Evolutionary conservation across 495 filamentous ascomycete species (phyloP).

Genomic region (Saxophila tyrrhenica): DNA sequence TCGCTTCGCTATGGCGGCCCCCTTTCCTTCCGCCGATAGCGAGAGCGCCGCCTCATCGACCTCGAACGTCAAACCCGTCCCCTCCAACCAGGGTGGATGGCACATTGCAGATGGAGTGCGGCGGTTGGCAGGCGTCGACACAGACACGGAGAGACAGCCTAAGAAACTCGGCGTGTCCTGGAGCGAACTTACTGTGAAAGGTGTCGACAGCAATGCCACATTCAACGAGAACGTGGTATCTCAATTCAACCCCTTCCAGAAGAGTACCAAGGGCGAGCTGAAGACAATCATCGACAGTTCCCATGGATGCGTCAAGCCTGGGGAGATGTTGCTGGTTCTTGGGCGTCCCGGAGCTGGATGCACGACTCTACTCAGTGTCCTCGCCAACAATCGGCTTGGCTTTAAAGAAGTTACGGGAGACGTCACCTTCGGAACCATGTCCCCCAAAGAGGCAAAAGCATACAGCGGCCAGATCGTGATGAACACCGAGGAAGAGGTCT

Average conservation of each 20-base stretch:
- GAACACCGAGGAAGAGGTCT: slow-evolving; percentile 59
- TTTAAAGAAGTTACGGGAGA: slow-evolving; percentile 49
- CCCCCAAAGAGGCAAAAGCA: slow-evolving; percentile 47
- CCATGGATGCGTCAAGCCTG: slow-evolving; percentile 60
- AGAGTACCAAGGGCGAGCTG: slow-evolving; percentile 39
- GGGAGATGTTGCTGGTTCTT: slow-evolving; percentile 53
- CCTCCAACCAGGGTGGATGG: too few species aligned
- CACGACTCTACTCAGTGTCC: slow-evolving; percentile 54
- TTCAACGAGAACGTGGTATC: slow-evolving; percentile 62
- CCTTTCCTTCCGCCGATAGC: too few species aligned
- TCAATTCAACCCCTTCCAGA: slow-evolving; percentile 52
- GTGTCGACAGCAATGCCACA: slow-evolving; percentile 50
- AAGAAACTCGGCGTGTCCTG: slow-evolving; percentile 83
- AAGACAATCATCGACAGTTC: slow-evolving; percentile 63
- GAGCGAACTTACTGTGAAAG: slow-evolving; percentile 67
- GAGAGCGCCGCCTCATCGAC: too few species aligned
- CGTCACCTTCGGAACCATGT: slow-evolving; percentile 52
- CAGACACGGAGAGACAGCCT: too few species aligned
- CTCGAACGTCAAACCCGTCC: too few species aligned
- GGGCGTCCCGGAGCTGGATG: slow-evolving; percentile 57
- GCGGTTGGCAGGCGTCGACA: too few species aligned
- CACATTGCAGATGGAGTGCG: too few species aligned
- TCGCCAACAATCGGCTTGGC: slow-evolving; percentile 36
- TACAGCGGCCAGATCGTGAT: slow-evolving; percentile 48
- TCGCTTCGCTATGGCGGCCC: too few species aligned